A percentile compares a stretch with the other conserved stretches of the same genome.
Evolutionary conservation across 2,329 filamentous ascomycete genomes (phyloP).

Genomic region (Colletotrichum echinochloae): DNA sequence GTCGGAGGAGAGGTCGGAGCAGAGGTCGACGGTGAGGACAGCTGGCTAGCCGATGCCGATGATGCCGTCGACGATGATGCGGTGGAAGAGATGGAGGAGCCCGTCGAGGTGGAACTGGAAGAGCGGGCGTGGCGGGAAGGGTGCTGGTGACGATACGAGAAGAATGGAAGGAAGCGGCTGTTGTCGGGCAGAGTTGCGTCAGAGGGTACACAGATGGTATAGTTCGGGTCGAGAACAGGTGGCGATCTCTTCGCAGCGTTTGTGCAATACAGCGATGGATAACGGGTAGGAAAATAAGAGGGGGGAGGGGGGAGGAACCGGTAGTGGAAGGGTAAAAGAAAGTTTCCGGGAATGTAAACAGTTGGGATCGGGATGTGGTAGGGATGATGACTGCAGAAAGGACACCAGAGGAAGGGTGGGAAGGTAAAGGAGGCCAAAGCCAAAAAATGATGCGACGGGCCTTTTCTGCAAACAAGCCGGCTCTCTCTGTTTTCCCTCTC

Average conservation of each 20-base stretch:
- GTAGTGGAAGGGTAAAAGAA: neutral
- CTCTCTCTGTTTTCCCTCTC: slow-evolving; percentile 1
- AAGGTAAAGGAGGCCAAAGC: slow-evolving; percentile 4
- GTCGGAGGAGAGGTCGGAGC: slow-evolving; percentile 15
- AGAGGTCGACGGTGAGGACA: slow-evolving; percentile 16
- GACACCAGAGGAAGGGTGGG: neutral
- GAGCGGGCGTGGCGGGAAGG: neutral
- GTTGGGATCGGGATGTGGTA: slow-evolving; percentile 17
- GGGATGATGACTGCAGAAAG: slow-evolving; percentile 9
- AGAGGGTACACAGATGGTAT: slow-evolving; percentile 5
- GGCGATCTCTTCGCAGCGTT: slow-evolving; percentile 1
- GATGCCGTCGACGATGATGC: neutral
- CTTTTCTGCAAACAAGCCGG: neutral
- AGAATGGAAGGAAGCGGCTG: slow-evolving; percentile 36
- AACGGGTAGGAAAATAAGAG: neutral
- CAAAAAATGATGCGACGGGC: slow-evolving; percentile 1
- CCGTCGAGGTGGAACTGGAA: slow-evolving; percentile 16
- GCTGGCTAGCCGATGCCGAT: neutral
- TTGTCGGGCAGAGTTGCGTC: slow-evolving; percentile 29
- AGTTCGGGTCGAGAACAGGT: neutral
- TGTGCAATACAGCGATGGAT: neutral
- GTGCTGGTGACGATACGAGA: slow-evolving; percentile 26
- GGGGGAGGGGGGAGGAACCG: neutral
- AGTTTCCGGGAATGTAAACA: slow-evolving; percentile 25
- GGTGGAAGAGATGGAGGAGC: slow-evolving; percentile 11